Conservation (phyloP, 1,284 basidiomycete species). For the Ceratorhiza oryzae-sativae region DNA sequence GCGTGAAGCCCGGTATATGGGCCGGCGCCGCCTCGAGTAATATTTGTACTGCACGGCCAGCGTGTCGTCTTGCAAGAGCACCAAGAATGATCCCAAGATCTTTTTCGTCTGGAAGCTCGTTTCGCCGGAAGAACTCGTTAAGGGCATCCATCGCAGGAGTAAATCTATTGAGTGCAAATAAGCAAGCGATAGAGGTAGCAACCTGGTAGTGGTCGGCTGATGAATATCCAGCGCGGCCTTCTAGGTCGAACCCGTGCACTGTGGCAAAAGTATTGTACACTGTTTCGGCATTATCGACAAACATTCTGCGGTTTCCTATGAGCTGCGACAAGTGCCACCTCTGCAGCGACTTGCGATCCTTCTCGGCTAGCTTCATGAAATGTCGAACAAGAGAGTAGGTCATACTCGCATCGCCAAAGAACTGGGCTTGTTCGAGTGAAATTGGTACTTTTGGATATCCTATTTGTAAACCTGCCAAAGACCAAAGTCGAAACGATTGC, state of each 20-base stretch:
- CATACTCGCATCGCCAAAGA: constrained; percentile 19
- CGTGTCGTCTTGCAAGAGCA: constrained; percentile 17
- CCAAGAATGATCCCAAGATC: constrained; percentile 30
- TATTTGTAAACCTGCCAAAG: neutral
- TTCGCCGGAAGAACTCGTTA: constrained; percentile 2
- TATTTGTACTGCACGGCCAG: constrained; percentile 25
- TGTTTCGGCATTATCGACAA: neutral
- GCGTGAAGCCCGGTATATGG: constrained; percentile 16
- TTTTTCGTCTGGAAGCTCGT: constrained; percentile 10
- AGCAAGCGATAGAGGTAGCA: constrained; percentile 24
- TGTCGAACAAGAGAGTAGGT: constrained; percentile 21
- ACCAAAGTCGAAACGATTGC: constrained; percentile 9
- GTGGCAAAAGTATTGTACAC: constrained; percentile 17
- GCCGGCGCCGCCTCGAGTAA: constrained; percentile 26
- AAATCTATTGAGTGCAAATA: constrained; percentile 22
- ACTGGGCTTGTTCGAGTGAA: constrained; percentile 5
- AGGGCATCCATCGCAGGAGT: constrained; percentile 12
- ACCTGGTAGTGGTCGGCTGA: constrained; percentile 23
- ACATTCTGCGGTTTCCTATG: neutral
- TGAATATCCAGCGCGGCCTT: neutral
- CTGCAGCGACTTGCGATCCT: neutral
- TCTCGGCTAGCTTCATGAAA: constrained; percentile 24
- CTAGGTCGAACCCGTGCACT: constrained; percentile 23
- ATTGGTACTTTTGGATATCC: neutral
- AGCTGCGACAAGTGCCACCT: constrained; percentile 12